Evolutionary conservation across 257 asterid species (phyloP).

Genomic region (Leonotis leonurus): DNA sequence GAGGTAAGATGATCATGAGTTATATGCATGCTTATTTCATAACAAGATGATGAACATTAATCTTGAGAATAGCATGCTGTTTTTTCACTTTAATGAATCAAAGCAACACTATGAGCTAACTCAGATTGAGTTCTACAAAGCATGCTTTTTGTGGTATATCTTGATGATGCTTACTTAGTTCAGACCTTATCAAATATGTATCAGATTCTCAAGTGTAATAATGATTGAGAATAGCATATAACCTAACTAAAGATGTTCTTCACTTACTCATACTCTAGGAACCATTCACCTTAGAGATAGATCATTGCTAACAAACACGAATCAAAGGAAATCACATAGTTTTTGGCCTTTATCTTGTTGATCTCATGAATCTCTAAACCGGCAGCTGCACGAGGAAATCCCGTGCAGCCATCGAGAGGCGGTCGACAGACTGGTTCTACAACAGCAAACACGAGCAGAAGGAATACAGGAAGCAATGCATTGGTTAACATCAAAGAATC

Average conservation of each 20-base stretch:
- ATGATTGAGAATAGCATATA: not conserved
- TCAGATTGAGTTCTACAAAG: not conserved
- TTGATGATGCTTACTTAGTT: not conserved
- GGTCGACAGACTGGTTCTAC: conserved; percentile 45
- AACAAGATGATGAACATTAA: not conserved
- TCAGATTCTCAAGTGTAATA: not conserved
- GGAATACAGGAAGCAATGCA: conserved; percentile 28
- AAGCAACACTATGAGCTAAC: too few relatives aligned
- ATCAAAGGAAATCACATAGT: not conserved
- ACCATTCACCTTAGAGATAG: not conserved
- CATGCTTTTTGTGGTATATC: not conserved
- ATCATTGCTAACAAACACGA: not conserved
- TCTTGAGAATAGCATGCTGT: too few relatives aligned
- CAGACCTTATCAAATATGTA: not conserved
- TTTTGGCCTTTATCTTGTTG: not conserved
- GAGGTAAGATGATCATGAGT: conserved; percentile 34
- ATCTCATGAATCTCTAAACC: conserved; percentile 10
- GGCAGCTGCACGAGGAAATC: conserved; percentile 43
- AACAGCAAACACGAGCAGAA: conserved; percentile 37
- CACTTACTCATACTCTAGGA: not conserved
- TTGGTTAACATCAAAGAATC: conserved; percentile 34
- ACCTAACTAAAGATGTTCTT: not conserved
- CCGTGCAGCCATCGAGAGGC: conserved; percentile 44
- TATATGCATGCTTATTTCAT: not conserved
- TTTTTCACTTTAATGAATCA: too few relatives aligned